Evolutionary conservation across 2,329 filamentous ascomycete species (phyloP), one percentile per base, ranked within the genome.

Genomic region (Ophiostoma novo-ulmi): DNA sequence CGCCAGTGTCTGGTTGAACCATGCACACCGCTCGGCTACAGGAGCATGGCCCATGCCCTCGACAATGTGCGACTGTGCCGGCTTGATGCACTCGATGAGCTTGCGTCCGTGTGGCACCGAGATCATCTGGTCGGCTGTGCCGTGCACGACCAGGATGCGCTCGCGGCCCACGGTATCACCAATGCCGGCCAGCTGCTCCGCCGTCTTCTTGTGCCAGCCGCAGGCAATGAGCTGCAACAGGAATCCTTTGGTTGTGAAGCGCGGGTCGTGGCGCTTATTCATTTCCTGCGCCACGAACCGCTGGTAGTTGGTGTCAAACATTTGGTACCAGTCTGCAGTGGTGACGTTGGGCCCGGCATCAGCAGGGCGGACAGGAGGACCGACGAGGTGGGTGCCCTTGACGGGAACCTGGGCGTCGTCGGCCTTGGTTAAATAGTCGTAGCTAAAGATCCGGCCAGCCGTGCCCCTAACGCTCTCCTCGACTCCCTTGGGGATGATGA

Each of bases 271-370:
- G 22, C 90, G 85, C 81, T 97, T 97, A 76, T 82, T 83, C 73
- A 96, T 79, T 79, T 97, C 92, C 74, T 90, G 88, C 0, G 93
- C 93, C 36, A 91, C 89, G 76, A 93, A 94, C 5, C 93, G 89
- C 80, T 95, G 91, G 71, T 88, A 93, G 77, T 94, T 95, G 69
- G 84, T 92, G 5, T 85, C 85, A 78, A 95, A 97, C 26, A 7
- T 44, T 20, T 63, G 55, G 71, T 75, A 75, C 72, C 72, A 72
- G 44, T 41, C 39, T 17, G 67, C 44, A 7, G 26, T 69, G 1
- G 10, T 39, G 36, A n/a, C 22, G n/a, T 35, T 52, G 44, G 20
- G n/a, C 17, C 31, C 36, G 63, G 35, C 65, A 44, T 52, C 22
- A 14, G 41, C 31, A 4, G 68, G 55, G 17, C 66, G 67, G 38